A percentile compares a stretch with the other conserved stretches of the same genome.
Conservation (phyloP, 257 asterid genomes). For the Penstemon barbatus region DNA sequence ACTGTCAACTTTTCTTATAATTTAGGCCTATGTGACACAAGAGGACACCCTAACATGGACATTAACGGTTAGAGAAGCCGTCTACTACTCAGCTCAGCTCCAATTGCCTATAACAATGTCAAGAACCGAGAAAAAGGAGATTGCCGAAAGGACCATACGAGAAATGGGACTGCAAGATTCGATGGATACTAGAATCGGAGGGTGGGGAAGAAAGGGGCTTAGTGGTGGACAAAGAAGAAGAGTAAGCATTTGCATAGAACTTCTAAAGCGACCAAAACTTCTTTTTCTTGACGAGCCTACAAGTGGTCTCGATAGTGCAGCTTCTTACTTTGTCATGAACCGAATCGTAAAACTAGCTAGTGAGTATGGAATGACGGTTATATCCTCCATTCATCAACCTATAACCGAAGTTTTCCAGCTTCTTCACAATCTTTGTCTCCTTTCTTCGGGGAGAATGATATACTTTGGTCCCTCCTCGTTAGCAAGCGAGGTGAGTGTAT, state of each 20-base stretch:
- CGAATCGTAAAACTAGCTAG: conserved; percentile 45
- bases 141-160: conserved; percentile 46
- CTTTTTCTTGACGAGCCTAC: conserved; percentile 73
- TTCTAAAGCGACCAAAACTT: conserved; percentile 59
- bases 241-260: conserved; percentile 63
- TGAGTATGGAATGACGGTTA: conserved; percentile 53
- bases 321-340: conserved; percentile 47
- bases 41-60: conserved; percentile 58
- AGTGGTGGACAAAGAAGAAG: conserved; percentile 63
- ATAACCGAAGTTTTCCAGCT: conserved; percentile 50
- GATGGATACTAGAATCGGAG: conserved; percentile 52
- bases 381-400: conserved; percentile 60
- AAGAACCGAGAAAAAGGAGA: conserved; percentile 38
- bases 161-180: conserved; percentile 63
- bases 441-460: conserved; percentile 46
- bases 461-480: conserved; percentile 49
- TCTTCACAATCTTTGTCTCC: conserved; percentile 53
- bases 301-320: conserved; percentile 69
- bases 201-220: conserved; percentile 51
- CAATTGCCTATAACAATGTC: conserved; percentile 53
- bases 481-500: conserved; percentile 43
- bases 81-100: conserved; percentile 59
- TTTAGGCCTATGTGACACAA: conserved; percentile 63
- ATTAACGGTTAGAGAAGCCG: conserved; percentile 55
- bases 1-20: not conserved